phyloP scores from a whole-genome alignment of 495 filamentous ascomycete genomes.

The Penicillium silybi region DNA sequence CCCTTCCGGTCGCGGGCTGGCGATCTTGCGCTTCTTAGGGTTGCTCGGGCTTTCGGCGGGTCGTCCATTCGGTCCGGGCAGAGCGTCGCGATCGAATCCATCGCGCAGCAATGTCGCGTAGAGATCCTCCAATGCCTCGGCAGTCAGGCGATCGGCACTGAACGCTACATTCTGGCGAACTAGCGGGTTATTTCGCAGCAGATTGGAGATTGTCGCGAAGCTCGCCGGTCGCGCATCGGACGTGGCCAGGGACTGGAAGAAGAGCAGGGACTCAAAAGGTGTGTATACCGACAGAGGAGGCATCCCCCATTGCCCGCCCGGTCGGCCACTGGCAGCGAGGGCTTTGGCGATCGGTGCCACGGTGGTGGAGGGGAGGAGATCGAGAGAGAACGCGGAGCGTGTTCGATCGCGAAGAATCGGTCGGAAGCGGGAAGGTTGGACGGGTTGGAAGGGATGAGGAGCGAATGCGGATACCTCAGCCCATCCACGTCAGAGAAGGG shows the following conservation, averaged over 20 bases:
- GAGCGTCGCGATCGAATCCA: constrained; percentile 46
- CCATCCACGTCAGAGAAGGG: background rate
- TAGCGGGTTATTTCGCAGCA: constrained; percentile 65
- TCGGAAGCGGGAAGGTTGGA: constrained; percentile 3
- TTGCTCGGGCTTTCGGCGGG: constrained; percentile 34
- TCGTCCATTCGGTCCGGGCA: constrained; percentile 24
- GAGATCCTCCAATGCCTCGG: constrained; percentile 72
- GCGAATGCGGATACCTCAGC: constrained; percentile 1
- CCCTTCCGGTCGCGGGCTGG: constrained; percentile 55
- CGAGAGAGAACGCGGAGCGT: constrained; percentile 8
- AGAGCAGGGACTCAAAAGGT: constrained; percentile 80
- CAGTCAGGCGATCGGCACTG: constrained; percentile 67
- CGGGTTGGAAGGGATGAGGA: background rate
- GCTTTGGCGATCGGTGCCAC: constrained; percentile 42
- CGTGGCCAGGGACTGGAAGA: constrained; percentile 77
- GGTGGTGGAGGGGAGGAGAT: constrained; percentile 22
- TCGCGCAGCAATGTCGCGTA: constrained; percentile 75
- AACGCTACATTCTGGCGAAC: constrained; percentile 64
- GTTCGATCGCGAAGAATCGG: constrained; percentile 13
- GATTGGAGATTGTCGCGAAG: constrained; percentile 70
- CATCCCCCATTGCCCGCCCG: constrained; percentile 48
- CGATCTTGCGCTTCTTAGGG: constrained; percentile 70
- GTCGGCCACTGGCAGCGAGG: constrained; percentile 39
- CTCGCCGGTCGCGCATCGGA: constrained; percentile 59
- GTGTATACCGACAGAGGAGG: constrained; percentile 65